Percentiles rank a stretch among this genome's conserved stretches.
phyloP scores from a whole-genome alignment of 345 rosid species.

The Mangifera indica region DNA sequence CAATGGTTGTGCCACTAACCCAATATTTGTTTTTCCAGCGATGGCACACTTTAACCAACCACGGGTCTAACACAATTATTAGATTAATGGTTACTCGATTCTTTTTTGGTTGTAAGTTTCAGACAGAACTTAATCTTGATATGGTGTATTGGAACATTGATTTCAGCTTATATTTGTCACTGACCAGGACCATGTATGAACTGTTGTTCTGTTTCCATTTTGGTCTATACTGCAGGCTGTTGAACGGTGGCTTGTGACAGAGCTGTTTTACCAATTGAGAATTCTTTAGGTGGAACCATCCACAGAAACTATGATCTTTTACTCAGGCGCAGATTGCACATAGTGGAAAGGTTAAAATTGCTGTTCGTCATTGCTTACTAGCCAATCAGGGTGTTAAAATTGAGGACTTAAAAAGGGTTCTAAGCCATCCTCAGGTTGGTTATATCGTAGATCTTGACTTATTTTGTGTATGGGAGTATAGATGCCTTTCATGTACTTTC shows the following conservation, averaged over 20 bases:
- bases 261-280: constrained; percentile 95
- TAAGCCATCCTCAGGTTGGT: constrained; percentile 96
- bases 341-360: constrained; percentile 95
- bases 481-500: neutral
- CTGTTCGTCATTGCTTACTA: constrained; percentile 87
- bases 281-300: constrained; percentile 97
- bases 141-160: neutral
- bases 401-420: constrained; percentile 78
- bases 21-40: no score
- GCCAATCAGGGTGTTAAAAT: constrained; percentile 83
- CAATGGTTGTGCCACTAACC: no score
- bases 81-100: neutral
- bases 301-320: constrained; percentile 95
- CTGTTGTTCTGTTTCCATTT: neutral
- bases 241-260: constrained; percentile 87
- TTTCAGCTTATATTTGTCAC: neutral
- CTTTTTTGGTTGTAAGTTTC: neutral
- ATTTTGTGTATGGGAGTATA: constrained; percentile 7
- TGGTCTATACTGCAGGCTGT: constrained; percentile 53
- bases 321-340: constrained; percentile 86
- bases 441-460: constrained; percentile 1
- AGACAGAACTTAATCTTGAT: neutral
- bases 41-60: no score
- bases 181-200: neutral
- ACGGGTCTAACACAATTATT: no score